Conservation (phyloP, 805 yeast species). For the Yarrowia porcina region DNA sequence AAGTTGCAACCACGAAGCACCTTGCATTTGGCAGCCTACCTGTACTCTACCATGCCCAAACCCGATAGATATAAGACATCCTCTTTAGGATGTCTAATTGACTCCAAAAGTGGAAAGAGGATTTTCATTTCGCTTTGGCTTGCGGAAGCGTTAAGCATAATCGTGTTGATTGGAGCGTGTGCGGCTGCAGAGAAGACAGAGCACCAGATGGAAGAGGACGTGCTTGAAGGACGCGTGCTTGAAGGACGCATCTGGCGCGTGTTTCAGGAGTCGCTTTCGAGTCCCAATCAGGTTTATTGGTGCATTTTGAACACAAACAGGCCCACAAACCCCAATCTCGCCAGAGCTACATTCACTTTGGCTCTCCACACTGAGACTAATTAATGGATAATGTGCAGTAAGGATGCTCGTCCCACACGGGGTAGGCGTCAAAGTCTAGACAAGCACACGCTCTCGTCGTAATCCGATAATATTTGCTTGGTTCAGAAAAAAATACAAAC, state of each 20-base stretch:
- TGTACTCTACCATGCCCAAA: neutral
- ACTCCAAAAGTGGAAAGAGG: neutral
- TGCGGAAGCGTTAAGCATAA: slow-evolving; percentile 18
- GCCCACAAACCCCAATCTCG: no score
- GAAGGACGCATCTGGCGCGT: no score
- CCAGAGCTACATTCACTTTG: no score
- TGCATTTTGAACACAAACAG: no score
- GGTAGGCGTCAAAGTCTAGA: neutral
- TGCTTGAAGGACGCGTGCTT: no score
- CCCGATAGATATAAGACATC: neutral
- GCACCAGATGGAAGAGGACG: neutral
- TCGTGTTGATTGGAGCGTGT: neutral
- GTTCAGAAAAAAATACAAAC: neutral
- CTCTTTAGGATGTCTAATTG: neutral
- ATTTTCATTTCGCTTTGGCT: neutral
- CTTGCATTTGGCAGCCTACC: no score
- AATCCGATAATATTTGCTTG: neutral
- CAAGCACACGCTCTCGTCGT: neutral
- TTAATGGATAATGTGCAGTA: no score
- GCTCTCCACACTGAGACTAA: no score
- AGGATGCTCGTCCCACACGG: neutral
- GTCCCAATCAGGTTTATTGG: no score
- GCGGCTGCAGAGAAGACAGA: neutral
- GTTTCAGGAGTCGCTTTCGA: no score
- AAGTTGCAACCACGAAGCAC: no score